Conservation (phyloP, 2,329 filamentous ascomycete genomes). For the Fusarium euwallaceae region DNA sequence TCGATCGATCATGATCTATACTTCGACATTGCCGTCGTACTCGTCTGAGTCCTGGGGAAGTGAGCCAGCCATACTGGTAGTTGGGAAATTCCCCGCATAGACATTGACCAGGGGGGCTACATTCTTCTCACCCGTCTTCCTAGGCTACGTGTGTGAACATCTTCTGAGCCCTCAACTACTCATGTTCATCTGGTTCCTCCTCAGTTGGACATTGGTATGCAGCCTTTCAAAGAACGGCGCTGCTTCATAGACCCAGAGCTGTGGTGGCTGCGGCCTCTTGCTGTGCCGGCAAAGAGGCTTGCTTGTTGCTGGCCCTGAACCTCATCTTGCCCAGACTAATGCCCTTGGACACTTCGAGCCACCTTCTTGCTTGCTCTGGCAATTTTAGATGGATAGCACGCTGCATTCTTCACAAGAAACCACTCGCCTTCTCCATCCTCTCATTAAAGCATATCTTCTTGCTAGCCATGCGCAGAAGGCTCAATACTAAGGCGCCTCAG, state of each 20-base stretch:
- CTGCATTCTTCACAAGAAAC: too few relatives aligned
- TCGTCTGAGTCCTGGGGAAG: conserved; percentile 72
- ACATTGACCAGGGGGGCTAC: conserved; percentile 71
- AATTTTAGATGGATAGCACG: too few relatives aligned
- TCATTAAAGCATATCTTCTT: conserved; percentile 59
- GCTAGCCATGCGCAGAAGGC: conserved; percentile 58
- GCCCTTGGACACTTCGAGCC: not conserved
- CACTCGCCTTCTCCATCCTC: conserved; percentile 30
- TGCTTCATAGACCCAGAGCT: not conserved
- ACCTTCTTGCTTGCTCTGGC: too few relatives aligned
- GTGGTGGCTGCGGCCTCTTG: not conserved
- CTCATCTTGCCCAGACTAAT: not conserved
- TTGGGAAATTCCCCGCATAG: conserved; percentile 67
- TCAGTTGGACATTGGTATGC: not conserved
- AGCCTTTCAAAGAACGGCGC: not conserved
- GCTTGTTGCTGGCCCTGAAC: not conserved
- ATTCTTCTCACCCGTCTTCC: conserved; percentile 69
- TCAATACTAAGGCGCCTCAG: conserved; percentile 31
- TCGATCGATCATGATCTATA: conserved; percentile 67
- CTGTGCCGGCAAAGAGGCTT: too few relatives aligned
- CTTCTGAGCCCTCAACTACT: not conserved
- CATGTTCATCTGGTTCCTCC: not conserved
- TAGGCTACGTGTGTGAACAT: conserved; percentile 49
- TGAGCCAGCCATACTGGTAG: conserved; percentile 66
- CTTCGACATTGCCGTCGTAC: conserved; percentile 74